A percentile compares a stretch with the other conserved stretches of the same genome.
Conservation (phyloP, 306 rosid genomes). For the Myrica gale region DNA sequence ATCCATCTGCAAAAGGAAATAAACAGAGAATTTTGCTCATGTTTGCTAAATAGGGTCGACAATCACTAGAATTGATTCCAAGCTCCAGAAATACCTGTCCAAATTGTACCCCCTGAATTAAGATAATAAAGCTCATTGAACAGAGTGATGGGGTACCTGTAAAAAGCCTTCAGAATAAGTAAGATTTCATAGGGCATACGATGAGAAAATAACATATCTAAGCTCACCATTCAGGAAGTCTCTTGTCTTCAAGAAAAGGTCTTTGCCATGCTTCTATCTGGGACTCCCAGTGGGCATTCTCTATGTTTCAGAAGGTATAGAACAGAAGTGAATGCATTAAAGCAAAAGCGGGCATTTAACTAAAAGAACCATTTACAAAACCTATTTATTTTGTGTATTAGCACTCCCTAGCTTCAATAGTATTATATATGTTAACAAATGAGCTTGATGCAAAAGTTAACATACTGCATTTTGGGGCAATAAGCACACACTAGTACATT, state of each 20-base stretch:
- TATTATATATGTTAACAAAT: conserved; percentile 20
- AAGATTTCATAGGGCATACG: not conserved
- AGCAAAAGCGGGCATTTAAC: not conserved
- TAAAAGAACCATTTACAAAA: conserved; percentile 15
- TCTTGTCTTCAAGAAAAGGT: conserved; percentile 85
- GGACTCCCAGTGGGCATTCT: conserved; percentile 74
- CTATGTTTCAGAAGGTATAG: conserved; percentile 35
- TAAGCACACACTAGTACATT: conserved; percentile 21
- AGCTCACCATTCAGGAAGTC: conserved; percentile 90
- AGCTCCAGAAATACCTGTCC: conserved; percentile 72
- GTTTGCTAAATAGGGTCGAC: not conserved
- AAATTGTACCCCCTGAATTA: conserved; percentile 84
- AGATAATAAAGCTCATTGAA: conserved; percentile 88
- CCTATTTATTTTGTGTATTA: conserved; percentile 4
- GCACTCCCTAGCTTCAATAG: conserved; percentile 18
- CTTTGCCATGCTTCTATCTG: conserved; percentile 95
- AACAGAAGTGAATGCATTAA: conserved; percentile 9
- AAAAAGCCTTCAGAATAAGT: conserved; percentile 28
- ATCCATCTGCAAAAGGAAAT: conserved; percentile 62
- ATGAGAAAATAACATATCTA: conserved; percentile 24
- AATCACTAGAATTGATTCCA: not conserved
- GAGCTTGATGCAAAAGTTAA: conserved; percentile 15
- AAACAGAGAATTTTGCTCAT: not conserved
- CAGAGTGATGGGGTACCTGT: conserved; percentile 91
- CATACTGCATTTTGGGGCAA: not conserved